Conservation (phyloP, 2,329 filamentous ascomycete genomes). For the Aspergillus spinulosporus region DNA sequence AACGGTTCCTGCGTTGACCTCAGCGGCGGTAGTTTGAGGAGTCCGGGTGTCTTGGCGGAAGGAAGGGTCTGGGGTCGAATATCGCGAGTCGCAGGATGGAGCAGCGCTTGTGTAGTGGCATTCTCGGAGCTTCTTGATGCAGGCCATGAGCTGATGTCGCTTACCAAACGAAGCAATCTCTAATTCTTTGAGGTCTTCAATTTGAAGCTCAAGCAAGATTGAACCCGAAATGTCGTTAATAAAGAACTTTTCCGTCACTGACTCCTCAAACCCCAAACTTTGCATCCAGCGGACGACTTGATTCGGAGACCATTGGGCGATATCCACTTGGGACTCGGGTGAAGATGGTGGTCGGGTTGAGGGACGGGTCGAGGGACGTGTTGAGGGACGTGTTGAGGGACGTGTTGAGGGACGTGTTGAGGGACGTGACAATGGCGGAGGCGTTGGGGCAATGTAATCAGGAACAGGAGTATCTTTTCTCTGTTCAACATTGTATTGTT, state of each 20-base stretch:
- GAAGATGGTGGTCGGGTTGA: no score
- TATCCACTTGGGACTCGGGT: not conserved
- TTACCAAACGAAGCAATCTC: constrained; percentile 65
- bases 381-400: no score
- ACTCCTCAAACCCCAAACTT: constrained; percentile 35
- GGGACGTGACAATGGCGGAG: not conserved
- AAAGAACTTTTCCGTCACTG: constrained; percentile 78
- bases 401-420: not conserved
- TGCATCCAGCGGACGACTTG: constrained; percentile 16
- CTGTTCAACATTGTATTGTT: not conserved
- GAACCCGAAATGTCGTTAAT: constrained; percentile 89
- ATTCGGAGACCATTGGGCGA: constrained; percentile 31
- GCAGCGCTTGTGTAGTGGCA: constrained; percentile 13
- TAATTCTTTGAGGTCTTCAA: constrained; percentile 71
- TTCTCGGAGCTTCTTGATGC: constrained; percentile 45
- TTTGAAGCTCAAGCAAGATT: constrained; percentile 86
- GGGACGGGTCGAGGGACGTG: no score
- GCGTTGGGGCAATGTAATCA: constrained; percentile 12
- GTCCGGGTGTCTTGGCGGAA: constrained; percentile 17
- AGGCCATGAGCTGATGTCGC: constrained; percentile 57
- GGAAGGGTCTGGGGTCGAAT: constrained; percentile 8
- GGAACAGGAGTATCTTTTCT: constrained; percentile 26
- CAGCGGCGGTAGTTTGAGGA: constrained; percentile 15
- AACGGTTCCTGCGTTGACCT: constrained; percentile 18
- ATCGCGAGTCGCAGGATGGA: constrained; percentile 9